These are phyloP conservation scores for Citrus mangshanensis DNA, from an alignment of 345 rosid genomes.

Conservation along the genomic window DNA sequence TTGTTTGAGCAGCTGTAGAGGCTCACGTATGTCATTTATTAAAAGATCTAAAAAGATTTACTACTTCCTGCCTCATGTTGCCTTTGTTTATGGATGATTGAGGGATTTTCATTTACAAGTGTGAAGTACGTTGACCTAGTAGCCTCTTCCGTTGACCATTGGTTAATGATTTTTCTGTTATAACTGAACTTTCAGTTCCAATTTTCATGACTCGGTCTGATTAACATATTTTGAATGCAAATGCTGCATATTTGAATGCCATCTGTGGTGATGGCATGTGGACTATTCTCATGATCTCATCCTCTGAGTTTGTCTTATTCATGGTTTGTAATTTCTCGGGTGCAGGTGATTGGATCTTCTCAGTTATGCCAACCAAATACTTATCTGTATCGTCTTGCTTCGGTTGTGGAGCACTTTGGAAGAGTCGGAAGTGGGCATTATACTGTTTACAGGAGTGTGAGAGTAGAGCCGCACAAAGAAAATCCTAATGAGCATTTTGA, in stretches of 20 bases:
- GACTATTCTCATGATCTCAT: not conserved
- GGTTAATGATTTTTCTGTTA: not conserved
- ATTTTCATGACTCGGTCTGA: not conserved
- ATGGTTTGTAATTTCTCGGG: not conserved
- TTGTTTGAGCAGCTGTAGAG: not conserved
- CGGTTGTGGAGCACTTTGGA: constrained; percentile 87
- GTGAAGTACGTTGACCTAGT: not conserved
- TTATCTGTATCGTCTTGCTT: constrained; percentile 49
- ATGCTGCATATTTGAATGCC: no score
- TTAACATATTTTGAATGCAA: not conserved
- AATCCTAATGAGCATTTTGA: constrained; percentile 14
- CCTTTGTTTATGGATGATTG: not conserved
- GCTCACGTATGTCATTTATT: not conserved
- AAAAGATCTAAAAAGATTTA: not conserved
- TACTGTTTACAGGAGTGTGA: constrained; percentile 63
- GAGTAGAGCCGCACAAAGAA: constrained; percentile 19
- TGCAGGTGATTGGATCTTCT: constrained; percentile 18
- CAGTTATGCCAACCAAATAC: constrained; percentile 23
- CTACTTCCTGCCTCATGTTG: no score
- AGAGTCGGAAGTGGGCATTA: constrained; percentile 79
- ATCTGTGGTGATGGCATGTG: not conserved
- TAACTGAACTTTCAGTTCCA: not conserved
- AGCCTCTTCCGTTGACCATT: not conserved
- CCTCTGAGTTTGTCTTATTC: not conserved
- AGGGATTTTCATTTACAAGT: not conserved